Evolutionary conservation across 495 filamentous ascomycete species (phyloP), one percentile per base, ranked within the genome.

Genomic region (Penicillium alfredii): DNA sequence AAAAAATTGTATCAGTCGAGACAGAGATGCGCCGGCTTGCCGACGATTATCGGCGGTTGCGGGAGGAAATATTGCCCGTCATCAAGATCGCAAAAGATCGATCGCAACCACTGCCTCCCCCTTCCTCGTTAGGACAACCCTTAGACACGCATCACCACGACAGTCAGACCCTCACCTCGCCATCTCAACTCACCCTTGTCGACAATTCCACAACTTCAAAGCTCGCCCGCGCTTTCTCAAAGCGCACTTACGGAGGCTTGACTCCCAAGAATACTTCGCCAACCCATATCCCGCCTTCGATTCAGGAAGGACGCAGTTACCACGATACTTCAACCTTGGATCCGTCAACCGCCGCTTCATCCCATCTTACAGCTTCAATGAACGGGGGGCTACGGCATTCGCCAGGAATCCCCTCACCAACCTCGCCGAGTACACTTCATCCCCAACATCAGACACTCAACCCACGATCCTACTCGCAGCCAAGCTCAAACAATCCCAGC

Each of bases 51-150:
- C 71, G 80, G 35, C 77, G 81, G 43, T 58, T 98, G 45, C 76
- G 92, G 29, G 86, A 97, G 60, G 90, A 98, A 45, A 76, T 95
- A 42, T 66, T 98, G 14, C 90, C 92, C 12, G 80, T 93, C 4
- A 78, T 94, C 48, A 83, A 88, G 28, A 78, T 94, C 63, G 80
- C 80, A 41, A 97, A 97, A 58, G 88, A 97, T 47, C 80, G 77
- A 44, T 84, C 89, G 35, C 86, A 90, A 51, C 92, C 92, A 10
- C 64, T 98, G 3, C 92, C 92, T 12, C 62, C 64, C 25, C 62
- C 62, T 8, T 60, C 75, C 52, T 42, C 70, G 56, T 34, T 42
- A 1, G 45, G 30, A 2, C 22, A 36, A n/a, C 10, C 43, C 3
- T 34, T 37, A 11, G 60, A 64, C n/a, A 35, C 23, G 8, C 46